A percentile compares a stretch with the other conserved stretches of the same genome.
Evolutionary conservation across 23 red algal species (phyloP).

Genomic region (Gracilaria domingensis): DNA sequence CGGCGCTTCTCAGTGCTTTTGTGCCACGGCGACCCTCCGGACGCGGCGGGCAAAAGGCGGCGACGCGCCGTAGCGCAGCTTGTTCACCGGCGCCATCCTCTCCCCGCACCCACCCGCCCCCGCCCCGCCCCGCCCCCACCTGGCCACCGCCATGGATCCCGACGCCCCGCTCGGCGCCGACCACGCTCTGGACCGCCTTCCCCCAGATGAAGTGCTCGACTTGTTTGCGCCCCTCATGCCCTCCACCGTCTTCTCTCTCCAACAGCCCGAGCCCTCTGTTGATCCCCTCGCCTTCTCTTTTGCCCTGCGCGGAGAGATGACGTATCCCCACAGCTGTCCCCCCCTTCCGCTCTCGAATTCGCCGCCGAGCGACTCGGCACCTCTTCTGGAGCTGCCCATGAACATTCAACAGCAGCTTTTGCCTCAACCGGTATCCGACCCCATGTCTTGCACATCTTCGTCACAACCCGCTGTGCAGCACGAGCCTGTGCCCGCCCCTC

Average conservation of each 20-base stretch:
- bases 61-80: too few relatives aligned
- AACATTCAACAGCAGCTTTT: slow-evolving; percentile 8
- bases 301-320: not conserved
- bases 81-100: too few relatives aligned
- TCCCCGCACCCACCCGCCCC: not conserved
- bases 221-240: not conserved
- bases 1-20: not conserved
- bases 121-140: not conserved
- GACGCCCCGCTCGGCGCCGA: not conserved
- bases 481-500: not conserved
- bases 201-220: not conserved
- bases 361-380: not conserved
- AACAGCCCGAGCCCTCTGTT: not conserved
- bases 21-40: too few relatives aligned
- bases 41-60: too few relatives aligned
- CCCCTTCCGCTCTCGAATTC: not conserved
- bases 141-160: not conserved
- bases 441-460: not conserved
- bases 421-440: not conserved
- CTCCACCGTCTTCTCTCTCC: not conserved
- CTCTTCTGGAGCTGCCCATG: not conserved
- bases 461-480: not conserved
- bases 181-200: slow-evolving; percentile 13
- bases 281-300: not conserved
- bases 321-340: slow-evolving; percentile 11